Evolutionary conservation across 495 filamentous ascomycete species (phyloP).

Genomic region (Podospora comata): DNA sequence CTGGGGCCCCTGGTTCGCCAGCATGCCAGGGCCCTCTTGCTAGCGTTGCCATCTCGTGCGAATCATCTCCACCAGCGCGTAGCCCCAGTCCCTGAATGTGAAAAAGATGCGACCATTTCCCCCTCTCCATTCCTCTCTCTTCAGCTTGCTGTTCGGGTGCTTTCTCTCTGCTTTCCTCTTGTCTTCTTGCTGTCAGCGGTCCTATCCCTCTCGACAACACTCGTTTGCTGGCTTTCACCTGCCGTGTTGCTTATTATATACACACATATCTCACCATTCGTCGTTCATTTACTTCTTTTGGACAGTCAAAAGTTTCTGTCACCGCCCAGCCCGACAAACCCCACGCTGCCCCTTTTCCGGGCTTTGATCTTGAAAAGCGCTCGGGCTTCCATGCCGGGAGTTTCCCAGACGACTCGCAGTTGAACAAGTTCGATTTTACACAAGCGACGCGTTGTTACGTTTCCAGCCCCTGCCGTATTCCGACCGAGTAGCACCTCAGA

Average conservation of each 20-base stretch:
- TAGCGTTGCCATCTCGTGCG: constrained; percentile 8
- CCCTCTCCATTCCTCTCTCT: constrained; percentile 5
- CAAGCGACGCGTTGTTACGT: constrained; percentile 1
- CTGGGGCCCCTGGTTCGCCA: constrained; percentile 8
- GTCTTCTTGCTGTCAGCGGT: not conserved
- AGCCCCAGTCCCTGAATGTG: constrained; percentile 3
- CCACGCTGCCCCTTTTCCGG: constrained; percentile 9
- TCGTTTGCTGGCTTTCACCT: not conserved
- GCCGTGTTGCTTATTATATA: not conserved
- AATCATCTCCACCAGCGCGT: constrained; percentile 28
- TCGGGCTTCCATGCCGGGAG: constrained; percentile 3
- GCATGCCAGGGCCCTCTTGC: constrained; percentile 5
- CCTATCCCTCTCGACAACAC: not conserved
- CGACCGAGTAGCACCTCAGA: constrained; percentile 8
- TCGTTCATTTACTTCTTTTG: constrained; percentile 1
- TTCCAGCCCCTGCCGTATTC: not conserved
- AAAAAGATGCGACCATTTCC: constrained; percentile 20
- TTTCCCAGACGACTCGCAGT: not conserved
- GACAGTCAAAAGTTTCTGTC: not conserved
- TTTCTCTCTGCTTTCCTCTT: not conserved
- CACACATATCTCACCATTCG: not conserved
- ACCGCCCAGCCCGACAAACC: not conserved
- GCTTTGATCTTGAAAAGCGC: constrained; percentile 9
- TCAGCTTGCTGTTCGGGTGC: not conserved
- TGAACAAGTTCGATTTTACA: constrained; percentile 6